A percentile compares a stretch with the other conserved stretches of the same genome.
phyloP scores from a whole-genome alignment of 2,329 filamentous ascomycete species.

The Monascus ruber region DNA sequence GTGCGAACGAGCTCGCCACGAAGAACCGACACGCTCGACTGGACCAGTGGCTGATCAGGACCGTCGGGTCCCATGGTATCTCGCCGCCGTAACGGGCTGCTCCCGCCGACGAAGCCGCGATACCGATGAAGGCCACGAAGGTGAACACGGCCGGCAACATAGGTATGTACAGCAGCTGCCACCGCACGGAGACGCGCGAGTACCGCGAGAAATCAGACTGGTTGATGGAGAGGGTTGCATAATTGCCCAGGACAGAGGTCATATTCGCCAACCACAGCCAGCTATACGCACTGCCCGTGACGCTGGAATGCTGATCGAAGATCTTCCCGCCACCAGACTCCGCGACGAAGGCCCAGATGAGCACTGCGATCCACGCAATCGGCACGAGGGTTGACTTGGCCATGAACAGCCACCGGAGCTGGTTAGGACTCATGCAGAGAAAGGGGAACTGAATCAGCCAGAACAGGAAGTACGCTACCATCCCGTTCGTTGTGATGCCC shows the following conservation, averaged over 20 bases:
- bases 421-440: conserved; percentile 33
- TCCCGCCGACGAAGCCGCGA: conserved; percentile 29
- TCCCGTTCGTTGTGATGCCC: conserved; percentile 36
- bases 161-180: conserved; percentile 41
- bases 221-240: conserved; percentile 30
- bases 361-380: conserved; percentile 49
- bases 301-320: conserved; percentile 34
- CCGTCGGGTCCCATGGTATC: conserved; percentile 36
- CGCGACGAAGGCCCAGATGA: conserved; percentile 50
- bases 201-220: conserved; percentile 47
- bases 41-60: conserved; percentile 28
- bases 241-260: conserved; percentile 41
- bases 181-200: conserved; percentile 36
- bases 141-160: conserved; percentile 44
- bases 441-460: conserved; percentile 36
- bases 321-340: conserved; percentile 40
- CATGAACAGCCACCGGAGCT: conserved; percentile 26
- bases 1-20: conserved; percentile 41
- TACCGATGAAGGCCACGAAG: conserved; percentile 41
- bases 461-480: conserved; percentile 35
- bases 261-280: conserved; percentile 44
- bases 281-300: conserved; percentile 40
- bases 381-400: conserved; percentile 39
- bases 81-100: conserved; percentile 23
- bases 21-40: conserved; percentile 37